Conservation (phyloP, 495 filamentous ascomycete genomes). For the Podospora anserina region DNA sequence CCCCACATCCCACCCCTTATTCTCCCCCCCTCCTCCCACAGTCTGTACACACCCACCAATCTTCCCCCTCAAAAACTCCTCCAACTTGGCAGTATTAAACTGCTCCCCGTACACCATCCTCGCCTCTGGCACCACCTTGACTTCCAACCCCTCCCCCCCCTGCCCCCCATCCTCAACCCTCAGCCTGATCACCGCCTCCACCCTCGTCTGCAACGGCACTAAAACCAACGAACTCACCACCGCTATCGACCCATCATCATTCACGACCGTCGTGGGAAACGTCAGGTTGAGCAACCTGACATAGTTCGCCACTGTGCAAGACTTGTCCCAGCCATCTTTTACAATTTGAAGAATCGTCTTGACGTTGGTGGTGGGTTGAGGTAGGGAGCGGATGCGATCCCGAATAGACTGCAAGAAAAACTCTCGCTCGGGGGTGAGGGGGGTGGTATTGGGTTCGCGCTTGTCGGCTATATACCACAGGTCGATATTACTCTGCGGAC, state of each 20-base stretch:
- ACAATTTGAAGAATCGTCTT: slow-evolving; percentile 55
- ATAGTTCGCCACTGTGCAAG: slow-evolving; percentile 49
- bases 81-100: slow-evolving; percentile 62
- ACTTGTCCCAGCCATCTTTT: slow-evolving; percentile 58
- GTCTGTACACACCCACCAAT: slow-evolving; percentile 37
- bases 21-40: slow-evolving; percentile 27
- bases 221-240: slow-evolving; percentile 57
- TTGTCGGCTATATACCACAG: slow-evolving; percentile 55
- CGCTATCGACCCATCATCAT: slow-evolving; percentile 54
- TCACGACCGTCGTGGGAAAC: slow-evolving; percentile 47
- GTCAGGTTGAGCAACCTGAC: slow-evolving; percentile 53
- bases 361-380: slow-evolving; percentile 48
- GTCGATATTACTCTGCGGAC: slow-evolving; percentile 32
- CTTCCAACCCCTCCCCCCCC: slow-evolving; percentile 37
- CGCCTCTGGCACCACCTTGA: slow-evolving; percentile 46
- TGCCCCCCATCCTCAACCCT: neutral
- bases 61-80: slow-evolving; percentile 53
- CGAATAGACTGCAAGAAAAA: slow-evolving; percentile 69
- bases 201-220: slow-evolving; percentile 55
- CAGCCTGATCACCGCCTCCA: slow-evolving; percentile 52
- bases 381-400: slow-evolving; percentile 53
- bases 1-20: slow-evolving; percentile 51
- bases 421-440: slow-evolving; percentile 53
- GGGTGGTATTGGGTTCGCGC: slow-evolving; percentile 40
- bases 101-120: slow-evolving; percentile 64